These are phyloP conservation scores for Penicillium olsonii DNA, from an alignment of 2,329 filamentous ascomycete genomes.

Conservation along the genomic window DNA sequence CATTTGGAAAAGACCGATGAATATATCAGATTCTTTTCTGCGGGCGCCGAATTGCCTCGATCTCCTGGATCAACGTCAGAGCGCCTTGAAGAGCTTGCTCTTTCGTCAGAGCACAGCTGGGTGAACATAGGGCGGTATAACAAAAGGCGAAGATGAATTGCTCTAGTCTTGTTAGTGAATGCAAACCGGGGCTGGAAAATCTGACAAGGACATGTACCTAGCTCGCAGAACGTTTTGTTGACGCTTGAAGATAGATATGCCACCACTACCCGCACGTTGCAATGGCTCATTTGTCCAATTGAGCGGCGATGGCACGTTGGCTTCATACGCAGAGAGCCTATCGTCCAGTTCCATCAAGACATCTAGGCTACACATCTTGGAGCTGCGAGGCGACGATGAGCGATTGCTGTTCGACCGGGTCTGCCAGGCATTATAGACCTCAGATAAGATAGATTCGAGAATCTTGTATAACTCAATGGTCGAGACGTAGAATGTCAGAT, in stretches of 20 bases:
- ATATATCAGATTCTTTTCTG: conserved; percentile 24
- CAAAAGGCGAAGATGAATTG: conserved; percentile 34
- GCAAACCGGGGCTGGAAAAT: not conserved
- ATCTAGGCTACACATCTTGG: conserved; percentile 24
- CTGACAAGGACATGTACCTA: conserved; percentile 22
- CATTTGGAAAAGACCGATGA: conserved; percentile 32
- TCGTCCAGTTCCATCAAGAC: conserved; percentile 31
- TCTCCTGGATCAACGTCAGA: conserved; percentile 3
- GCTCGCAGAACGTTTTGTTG: conserved; percentile 34
- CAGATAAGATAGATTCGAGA: conserved; percentile 36
- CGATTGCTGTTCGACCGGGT: conserved; percentile 16
- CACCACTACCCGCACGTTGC: conserved; percentile 1
- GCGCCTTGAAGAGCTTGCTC: conserved; percentile 4
- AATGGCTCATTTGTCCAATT: conserved; percentile 22
- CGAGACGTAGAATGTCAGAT: conserved; percentile 30
- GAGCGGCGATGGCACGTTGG: conserved; percentile 24
- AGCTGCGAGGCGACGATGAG: conserved; percentile 7
- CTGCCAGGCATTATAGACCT: conserved; percentile 37
- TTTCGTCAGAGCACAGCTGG: conserved; percentile 32
- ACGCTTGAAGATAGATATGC: conserved; percentile 18
- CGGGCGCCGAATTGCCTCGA: conserved; percentile 2
- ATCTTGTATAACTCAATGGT: conserved; percentile 32
- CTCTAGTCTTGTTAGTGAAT: conserved; percentile 19
- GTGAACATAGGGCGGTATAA: conserved; percentile 39
- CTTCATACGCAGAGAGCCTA: conserved; percentile 26